Evolutionary conservation across 441 rosid species (phyloP).

Genomic region (Euphorbia schlechtendalii): DNA sequence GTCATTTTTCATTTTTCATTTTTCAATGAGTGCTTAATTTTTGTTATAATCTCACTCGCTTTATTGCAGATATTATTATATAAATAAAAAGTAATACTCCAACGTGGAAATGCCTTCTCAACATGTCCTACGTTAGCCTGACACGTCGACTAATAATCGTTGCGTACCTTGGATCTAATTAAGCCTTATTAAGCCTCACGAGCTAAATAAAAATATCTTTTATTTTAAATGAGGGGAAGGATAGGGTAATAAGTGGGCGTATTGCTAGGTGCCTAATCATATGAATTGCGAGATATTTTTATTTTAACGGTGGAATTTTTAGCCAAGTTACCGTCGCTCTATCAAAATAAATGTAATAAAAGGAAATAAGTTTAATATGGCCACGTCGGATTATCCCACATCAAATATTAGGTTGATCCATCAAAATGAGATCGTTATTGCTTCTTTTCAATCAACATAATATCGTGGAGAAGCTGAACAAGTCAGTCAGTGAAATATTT

Average conservation of each 20-base stretch:
- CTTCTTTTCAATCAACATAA: conserved; percentile 17
- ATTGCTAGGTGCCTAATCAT: background rate
- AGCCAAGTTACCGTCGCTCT: background rate
- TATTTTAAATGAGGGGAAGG: background rate
- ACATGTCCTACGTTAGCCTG: conserved; percentile 15
- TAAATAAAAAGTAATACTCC: conserved; percentile 18
- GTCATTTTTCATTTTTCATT: too few relatives aligned
- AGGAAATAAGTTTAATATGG: conserved; percentile 23
- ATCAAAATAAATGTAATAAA: conserved; percentile 2
- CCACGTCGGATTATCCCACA: conserved; percentile 46
- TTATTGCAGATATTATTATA: conserved; percentile 11
- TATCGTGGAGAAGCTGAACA: background rate
- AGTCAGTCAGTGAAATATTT: conserved; percentile 12
- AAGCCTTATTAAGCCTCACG: conserved; percentile 13
- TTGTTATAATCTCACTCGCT: conserved; percentile 31
- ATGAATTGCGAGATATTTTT: background rate
- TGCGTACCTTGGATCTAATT: conserved; percentile 46
- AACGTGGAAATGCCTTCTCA: conserved; percentile 28
- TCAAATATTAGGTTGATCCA: conserved; percentile 36
- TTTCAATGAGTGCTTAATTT: background rate
- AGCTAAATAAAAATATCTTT: conserved; percentile 13
- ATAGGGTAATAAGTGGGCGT: conserved; percentile 20
- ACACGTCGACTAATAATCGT: conserved; percentile 36
- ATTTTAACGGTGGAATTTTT: conserved; percentile 11
- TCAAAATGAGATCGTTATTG: conserved; percentile 27